Evolutionary conservation across 208 protist species (phyloP), one percentile per base, ranked within the genome.

Genomic region (Polymyxa betae): DNA sequence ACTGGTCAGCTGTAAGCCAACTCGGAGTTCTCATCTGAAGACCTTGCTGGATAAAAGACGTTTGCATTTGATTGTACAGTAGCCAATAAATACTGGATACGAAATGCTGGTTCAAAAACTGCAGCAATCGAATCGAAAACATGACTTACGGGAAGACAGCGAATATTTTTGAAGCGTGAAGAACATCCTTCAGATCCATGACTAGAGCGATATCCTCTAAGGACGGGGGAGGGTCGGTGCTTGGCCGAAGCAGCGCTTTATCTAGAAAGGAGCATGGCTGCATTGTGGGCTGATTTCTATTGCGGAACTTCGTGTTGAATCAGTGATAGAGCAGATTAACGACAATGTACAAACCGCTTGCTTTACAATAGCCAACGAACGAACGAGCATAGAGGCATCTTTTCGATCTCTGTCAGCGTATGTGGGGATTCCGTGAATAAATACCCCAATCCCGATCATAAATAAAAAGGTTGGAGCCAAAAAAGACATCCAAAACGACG

Each of bases 31-130:
- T 66, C 54, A 66, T 66, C 54, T 66, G 54, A 16, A 66, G 16
- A 29, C 54, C 54, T 66, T 66, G 54, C 54, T 66, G 54, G 54
- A 66, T 66, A 29, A 66, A 66, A 16, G 54, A 66, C 54, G 54
- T 66, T 29, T 66, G 54, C 54, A 66, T 66, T 29, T 66, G 54
- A 29, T 66, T 66, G 54, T 66, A 66, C 20, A 66, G 54, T 29
- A 66, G 20, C 54, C 54, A 66, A 29, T 66, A 66, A 29, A 66
- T 66, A 16, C 54, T 66, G 29, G 54, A 32, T 66, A 16, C 20
- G 20, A 16, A 16, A 66, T 66, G 29, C 16, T 66, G 29, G 54
- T 66, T 66, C 54, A 66, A 66, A 66, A 16, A 29, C 29, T 66
- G 20, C 20, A 16, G 16, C 54, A 66, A 29, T 29, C 16, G 54